Evolutionary conservation across 352 stramenopile species (phyloP), one percentile per base, ranked within the genome.

Genomic region (Phytopythium delawarense): DNA sequence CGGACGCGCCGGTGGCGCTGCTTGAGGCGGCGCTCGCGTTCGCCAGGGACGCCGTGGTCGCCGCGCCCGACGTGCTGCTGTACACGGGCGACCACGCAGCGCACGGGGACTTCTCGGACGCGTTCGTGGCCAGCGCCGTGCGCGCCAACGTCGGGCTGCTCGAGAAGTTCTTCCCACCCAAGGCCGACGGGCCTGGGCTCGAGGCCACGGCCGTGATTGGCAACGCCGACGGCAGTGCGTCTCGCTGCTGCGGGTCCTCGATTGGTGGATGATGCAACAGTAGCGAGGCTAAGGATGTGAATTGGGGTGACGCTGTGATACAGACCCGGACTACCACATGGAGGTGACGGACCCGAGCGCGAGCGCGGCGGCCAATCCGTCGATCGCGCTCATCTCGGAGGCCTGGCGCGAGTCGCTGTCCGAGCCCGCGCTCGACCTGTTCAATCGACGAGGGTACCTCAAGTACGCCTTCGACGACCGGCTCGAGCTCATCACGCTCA

Each of bases 261-360:
- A 0, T 30, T 23, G 42, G 7, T 8, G 34, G 25, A 9, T 13
- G 23, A 25, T 9, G 9, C 40, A 23, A 34, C 5, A 23, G 32
- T 30, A 35, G 1, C 35, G 49, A 28, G 1, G n/a, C 34, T 71
- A 37, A 39, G 7, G 34, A 39, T 4, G 34, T 39, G 34, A 1
- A 13, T 39, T 39, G 34, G 7, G 34, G 34, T 12, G 34, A 39
- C 25, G 34, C 40, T 16, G 28, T 18, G 9, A 1, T n/a, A 53
- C 50, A 94, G 84, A 89, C 50, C 78, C 77, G n/a, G 79, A 92
- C 67, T 95, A 95, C 52, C 72, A 89, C 61, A 92, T 95, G 82
- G 71, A 89, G 55, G 68, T 92, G 64, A 95, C 81, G 39, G 72
- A 91, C 49, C 80, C 81, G 7, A 56, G 74, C 12, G 72, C 57